Conservation (phyloP, 2,329 filamentous ascomycete species). For the Colletotrichum lindemuthianum region DNA sequence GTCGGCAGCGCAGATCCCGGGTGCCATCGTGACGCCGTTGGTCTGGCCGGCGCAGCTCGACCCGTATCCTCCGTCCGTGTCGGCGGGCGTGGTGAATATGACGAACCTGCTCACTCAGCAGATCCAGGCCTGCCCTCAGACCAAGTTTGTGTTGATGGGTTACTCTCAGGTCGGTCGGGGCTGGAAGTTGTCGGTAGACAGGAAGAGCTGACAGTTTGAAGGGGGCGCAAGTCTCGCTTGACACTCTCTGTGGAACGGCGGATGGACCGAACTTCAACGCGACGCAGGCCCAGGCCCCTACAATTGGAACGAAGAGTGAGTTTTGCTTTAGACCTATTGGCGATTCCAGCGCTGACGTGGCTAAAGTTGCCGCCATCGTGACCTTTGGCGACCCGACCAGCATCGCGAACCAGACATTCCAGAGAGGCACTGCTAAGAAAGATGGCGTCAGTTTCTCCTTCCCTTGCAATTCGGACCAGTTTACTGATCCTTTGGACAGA, state of each 20-base stretch:
- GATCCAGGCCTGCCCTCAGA: constrained; percentile 46
- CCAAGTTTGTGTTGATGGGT: constrained; percentile 52
- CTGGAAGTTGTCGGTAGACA: not conserved
- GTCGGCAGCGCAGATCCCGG: constrained; percentile 45
- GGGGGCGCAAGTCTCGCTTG: constrained; percentile 52
- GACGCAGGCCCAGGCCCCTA: constrained; percentile 39
- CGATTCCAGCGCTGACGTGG: not conserved
- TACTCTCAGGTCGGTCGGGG: constrained; percentile 50
- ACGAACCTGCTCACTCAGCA: constrained; percentile 46
- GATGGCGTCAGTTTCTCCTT: constrained; percentile 47
- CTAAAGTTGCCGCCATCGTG: constrained; percentile 51
- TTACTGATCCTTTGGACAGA: not conserved
- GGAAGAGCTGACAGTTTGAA: constrained; percentile 25
- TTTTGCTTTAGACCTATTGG: not conserved
- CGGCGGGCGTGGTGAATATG: constrained; percentile 45
- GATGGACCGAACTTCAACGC: constrained; percentile 41
- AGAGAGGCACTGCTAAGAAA: constrained; percentile 48
- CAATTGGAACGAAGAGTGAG: constrained; percentile 48
- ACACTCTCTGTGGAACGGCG: constrained; percentile 50
- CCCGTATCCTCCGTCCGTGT: constrained; percentile 48
- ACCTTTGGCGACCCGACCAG: constrained; percentile 54
- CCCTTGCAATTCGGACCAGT: accelerated
- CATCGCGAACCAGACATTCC: constrained; percentile 47
- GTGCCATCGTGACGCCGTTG: constrained; percentile 46
- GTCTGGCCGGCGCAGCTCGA: constrained; percentile 52